Base-by-base conservation (phyloP, 805 yeast species). In the Candida sithepensis region DNA sequence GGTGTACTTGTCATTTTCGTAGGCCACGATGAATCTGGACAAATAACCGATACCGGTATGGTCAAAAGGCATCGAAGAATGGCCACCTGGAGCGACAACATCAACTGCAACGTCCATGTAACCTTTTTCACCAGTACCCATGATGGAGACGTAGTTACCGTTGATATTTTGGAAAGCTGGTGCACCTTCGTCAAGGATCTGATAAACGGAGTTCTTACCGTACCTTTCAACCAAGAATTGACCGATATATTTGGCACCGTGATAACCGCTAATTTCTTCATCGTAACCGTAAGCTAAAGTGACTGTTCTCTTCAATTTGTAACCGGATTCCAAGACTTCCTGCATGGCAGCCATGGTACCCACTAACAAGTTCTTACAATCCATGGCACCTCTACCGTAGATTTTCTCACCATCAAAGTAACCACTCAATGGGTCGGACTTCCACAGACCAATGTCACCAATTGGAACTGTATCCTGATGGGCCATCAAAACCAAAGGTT, bases 391-490 rank as follows among this genome's bases (percentile, higher is more conserved):
- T 54, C 96, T 74, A 2, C 95, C 96, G 76, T 81, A 84, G 9
- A 88, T 53, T 38, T 59, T 65, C 22, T 72, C 69, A 13, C 88
- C 88, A 54, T 86, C 92, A 57, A 68, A 85, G 56, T 73, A 69
- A 9, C 83, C 88, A 4, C 69, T 61, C 51, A 77, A 85, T 1
- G 95, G 94, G 3, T 82, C 82, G 59, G 79, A 71, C 0, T 70
- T 66, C 94, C 94, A 86, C 47, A 77, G 70, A 0, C 89, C 80
- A 20, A 73, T 75, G 12, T 65, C 63, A 53, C 81, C 85, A n/a
- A 85, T 85, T 0, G 94, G 92, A 8, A 85, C 92, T 4, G 82
- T 87, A 57, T 86, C 94, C 61, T 80, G 85, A 61, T 86, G 94
- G 0, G 88, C 89, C 61, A 83, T 79, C 47, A 84, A 69, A 61